Evolutionary conservation across 2,329 filamentous ascomycete genomes (phyloP).

Genomic region (Talaromyces atroroseus): DNA sequence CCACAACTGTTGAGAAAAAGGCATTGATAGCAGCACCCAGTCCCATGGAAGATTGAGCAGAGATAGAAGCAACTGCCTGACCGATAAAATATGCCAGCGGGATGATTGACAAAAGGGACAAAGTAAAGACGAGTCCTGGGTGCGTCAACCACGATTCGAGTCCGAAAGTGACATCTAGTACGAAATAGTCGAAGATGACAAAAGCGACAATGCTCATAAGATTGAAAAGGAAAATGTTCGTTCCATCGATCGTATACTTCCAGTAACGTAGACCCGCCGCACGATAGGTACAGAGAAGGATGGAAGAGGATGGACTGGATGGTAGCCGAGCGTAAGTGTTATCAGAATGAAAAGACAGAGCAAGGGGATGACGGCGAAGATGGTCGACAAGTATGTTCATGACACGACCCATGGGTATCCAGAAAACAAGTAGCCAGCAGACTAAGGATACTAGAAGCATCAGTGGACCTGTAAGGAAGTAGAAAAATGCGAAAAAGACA

Average conservation of each 20-base stretch:
- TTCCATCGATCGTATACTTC: constrained; percentile 98
- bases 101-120: constrained; percentile 85
- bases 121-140: constrained; percentile 77
- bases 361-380: constrained; percentile 83
- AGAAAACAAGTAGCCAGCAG: constrained; percentile 96
- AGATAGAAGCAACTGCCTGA: constrained; percentile 96
- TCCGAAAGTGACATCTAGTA: constrained; percentile 65
- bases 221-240: constrained; percentile 98
- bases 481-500: constrained; percentile 95
- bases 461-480: constrained; percentile 80
- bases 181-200: constrained; percentile 85
- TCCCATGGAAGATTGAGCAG: constrained; percentile 97
- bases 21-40: constrained; percentile 95
- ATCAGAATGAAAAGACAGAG: constrained; percentile 88
- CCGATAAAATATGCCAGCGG: constrained; percentile 97
- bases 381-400: constrained; percentile 87
- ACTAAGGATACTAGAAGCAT: constrained; percentile 79
- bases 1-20: constrained; percentile 95
- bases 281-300: constrained; percentile 93
- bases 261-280: constrained; percentile 93
- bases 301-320: constrained; percentile 71
- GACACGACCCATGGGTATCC: constrained; percentile 97
- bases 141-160: constrained; percentile 70
- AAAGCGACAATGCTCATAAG: constrained; percentile 90
- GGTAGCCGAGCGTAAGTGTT: constrained; percentile 65